Evolutionary conservation across 2,329 filamentous ascomycete species (phyloP).

Genomic region (Epichloe gansuensis): DNA sequence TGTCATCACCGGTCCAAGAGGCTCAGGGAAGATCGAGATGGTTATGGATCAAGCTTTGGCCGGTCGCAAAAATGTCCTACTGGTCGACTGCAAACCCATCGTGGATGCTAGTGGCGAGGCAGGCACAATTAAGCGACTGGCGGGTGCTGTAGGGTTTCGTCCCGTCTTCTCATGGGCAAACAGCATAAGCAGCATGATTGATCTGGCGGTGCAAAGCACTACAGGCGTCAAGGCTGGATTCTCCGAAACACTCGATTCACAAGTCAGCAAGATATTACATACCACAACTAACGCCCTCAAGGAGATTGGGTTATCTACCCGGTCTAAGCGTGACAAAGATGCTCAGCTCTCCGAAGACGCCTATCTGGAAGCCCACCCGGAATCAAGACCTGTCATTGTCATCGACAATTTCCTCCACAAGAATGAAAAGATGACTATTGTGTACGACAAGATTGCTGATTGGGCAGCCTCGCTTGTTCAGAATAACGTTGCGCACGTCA

Average conservation of each 20-base stretch:
- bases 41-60: conserved; percentile 75
- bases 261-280: conserved; percentile 79
- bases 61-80: conserved; percentile 61
- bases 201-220: conserved; percentile 84
- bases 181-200: conserved; percentile 81
- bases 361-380: conserved; percentile 80
- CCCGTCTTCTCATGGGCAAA: conserved; percentile 97
- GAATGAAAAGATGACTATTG: conserved; percentile 47
- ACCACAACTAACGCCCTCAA: conserved; percentile 72
- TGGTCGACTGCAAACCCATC: conserved; percentile 88
- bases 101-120: conserved; percentile 83
- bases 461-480: conserved; percentile 83
- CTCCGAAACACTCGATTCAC: conserved; percentile 81
- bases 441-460: conserved; percentile 72
- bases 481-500: conserved; percentile 81
- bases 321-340: conserved; percentile 64
- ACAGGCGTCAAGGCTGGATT: conserved; percentile 92
- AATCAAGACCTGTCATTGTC: conserved; percentile 69
- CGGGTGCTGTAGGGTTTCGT: conserved; percentile 73
- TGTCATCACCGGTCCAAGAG: conserved; percentile 82
- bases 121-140: conserved; percentile 71
- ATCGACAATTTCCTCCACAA: conserved; percentile 89
- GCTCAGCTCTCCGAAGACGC: conserved; percentile 65
- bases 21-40: conserved; percentile 81
- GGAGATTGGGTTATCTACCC: conserved; percentile 57